Conservation (phyloP, 1,139 yeast species). For the Yarrowia galli region DNA sequence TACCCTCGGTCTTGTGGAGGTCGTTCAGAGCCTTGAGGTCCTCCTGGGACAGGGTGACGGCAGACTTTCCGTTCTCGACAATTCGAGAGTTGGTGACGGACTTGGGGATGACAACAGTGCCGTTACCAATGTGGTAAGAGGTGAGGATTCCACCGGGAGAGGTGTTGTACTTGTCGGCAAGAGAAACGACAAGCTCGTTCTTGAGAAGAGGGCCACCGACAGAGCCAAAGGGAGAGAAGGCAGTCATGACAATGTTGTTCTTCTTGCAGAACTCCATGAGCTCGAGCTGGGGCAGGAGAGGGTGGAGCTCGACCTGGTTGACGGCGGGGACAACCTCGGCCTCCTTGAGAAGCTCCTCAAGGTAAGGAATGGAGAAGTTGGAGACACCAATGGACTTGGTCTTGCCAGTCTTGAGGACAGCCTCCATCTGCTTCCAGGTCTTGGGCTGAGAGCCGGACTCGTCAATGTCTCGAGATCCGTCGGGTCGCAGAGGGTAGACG, state of each 20-base stretch:
- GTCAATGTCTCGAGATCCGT: conserved; percentile 58
- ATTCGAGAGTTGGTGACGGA: conserved; percentile 69
- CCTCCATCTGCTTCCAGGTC: conserved; percentile 75
- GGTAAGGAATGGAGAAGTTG: conserved; percentile 65
- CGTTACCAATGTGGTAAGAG: conserved; percentile 77
- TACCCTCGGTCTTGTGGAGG: conserved; percentile 58
- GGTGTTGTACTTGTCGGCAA: conserved; percentile 65
- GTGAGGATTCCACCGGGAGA: conserved; percentile 68
- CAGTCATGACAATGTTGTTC: conserved; percentile 68
- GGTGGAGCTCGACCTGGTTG: conserved; percentile 80
- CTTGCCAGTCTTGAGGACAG: conserved; percentile 63
- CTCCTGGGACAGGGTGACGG: conserved; percentile 59
- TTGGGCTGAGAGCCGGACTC: conserved; percentile 64
- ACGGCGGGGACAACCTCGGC: conserved; percentile 68
- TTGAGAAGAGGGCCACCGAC: conserved; percentile 71
- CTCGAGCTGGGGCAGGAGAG: conserved; percentile 73
- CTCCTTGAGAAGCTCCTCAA: conserved; percentile 61
- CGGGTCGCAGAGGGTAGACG: conserved; percentile 53
- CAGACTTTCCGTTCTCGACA: conserved; percentile 59
- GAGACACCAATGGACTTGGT: conserved; percentile 80
- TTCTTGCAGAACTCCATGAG: conserved; percentile 61
- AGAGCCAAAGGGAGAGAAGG: conserved; percentile 83
- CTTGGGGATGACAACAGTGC: conserved; percentile 77
- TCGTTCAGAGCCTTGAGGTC: conserved; percentile 61
- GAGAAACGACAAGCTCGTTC: conserved; percentile 57